phyloP scores from a whole-genome alignment of 257 asterid genomes.

The Solanum sitiens region DNA sequence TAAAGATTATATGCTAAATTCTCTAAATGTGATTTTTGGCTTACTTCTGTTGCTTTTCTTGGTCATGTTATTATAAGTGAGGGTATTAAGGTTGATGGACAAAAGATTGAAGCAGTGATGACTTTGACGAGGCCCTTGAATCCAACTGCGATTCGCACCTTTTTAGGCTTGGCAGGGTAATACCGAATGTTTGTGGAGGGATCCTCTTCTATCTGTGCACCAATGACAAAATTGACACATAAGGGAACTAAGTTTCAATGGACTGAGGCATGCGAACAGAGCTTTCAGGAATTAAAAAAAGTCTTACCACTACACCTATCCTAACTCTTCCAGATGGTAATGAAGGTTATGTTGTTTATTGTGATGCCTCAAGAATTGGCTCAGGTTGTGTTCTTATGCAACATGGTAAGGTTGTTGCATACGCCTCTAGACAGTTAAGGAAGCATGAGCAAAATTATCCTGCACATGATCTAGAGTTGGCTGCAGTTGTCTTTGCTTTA shows the following conservation, averaged over 20 bases:
- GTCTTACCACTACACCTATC: background rate
- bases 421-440: too few species aligned
- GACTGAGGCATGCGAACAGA: background rate
- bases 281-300: background rate
- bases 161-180: background rate
- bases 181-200: background rate
- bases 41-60: too few species aligned
- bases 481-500: too few species aligned
- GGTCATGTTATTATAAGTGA: too few species aligned
- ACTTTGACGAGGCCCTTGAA: background rate
- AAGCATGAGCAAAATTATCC: background rate
- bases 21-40: too few species aligned
- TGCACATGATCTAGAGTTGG: too few species aligned
- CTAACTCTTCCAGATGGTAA: background rate
- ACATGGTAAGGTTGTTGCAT: background rate
- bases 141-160: background rate
- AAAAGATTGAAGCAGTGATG: background rate
- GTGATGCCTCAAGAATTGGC: background rate
- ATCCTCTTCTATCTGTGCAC: background rate
- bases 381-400: too few species aligned
- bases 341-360: background rate
- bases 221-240: background rate
- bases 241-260: background rate
- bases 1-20: too few species aligned
- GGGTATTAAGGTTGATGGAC: too few species aligned